Base-by-base conservation (phyloP, 345 rosid genomes). In the Hibiscus syriacus region DNA sequence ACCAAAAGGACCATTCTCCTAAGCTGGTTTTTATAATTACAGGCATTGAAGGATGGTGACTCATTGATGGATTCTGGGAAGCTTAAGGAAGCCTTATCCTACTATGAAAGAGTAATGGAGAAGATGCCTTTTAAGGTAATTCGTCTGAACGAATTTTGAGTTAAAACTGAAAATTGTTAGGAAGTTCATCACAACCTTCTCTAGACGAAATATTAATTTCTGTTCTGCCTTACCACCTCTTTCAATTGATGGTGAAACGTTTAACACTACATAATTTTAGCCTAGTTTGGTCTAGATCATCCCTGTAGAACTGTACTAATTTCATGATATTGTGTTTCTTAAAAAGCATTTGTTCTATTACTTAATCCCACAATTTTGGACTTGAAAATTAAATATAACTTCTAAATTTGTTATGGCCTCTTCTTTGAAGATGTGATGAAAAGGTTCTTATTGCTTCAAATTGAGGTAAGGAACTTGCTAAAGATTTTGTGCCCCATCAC, bases 21-120 rank as follows among this genome's bases (percentile, higher is more conserved):
- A 70, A 60, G 67, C 73, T 61, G 39, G 34, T 77, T 1, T 34
- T 61, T 48, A 55, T 54, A 54, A 72, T 75, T 72, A 68, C 78
- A 89, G 98, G 85, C 76, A 54, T 67, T 90, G 78, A 80, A 81
- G 48, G 85, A 86, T 27, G 98, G 97, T 19, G 83, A 90, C 76
- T 77, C 84, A 55, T 80, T 88, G 72, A 86, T 92, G 98, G 85
- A 87, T 74, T 79, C 82, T 20, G 97, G 97, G 69, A 85, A 75
- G 73, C 93, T 92, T 50, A 82, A 87, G 70, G 91, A 88, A 64
- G 91, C 97, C 53, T 52, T 92, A 62, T 78, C 86, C 1, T 85
- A 68, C 71, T 92, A 83, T 61, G 86, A 88, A 72, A 73, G 71
- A 52, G 85, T 90, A 71, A 92, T 90, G 90, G 78, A 83, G 63